Evolutionary conservation across 139 green algal genomes (phyloP), one percentile per base, ranked within the genome.

Genomic region (Picocystis salinarum): DNA sequence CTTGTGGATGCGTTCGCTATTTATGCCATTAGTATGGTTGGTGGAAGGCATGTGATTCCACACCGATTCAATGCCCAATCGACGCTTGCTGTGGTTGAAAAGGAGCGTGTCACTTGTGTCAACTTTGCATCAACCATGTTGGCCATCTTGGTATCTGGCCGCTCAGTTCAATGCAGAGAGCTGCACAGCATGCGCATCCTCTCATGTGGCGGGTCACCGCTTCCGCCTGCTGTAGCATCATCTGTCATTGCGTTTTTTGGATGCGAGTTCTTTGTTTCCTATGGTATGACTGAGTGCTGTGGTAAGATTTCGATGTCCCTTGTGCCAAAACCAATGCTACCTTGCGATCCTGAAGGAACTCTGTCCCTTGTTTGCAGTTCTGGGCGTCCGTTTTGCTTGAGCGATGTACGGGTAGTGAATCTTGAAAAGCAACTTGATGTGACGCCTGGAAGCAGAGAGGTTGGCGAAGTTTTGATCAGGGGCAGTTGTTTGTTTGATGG

Each of bases 261-360:
- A 15, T 88, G 80, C 48, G 70, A 86, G 52, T 76, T 91, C 51
- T 92, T 92, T 48, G 37, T 85, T 1, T 79, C 59, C 28, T 92
- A 90, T 49, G 79, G 79, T 52, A 93, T 93, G 82, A 93, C 80
- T n/a, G 82, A 93, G 59, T 86, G 72, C 62, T 93, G 82, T 53
- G 82, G 82, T 42, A 93, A 93, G 58, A 93, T 93, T 58, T 65
- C 47, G 36, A 92, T 93, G 80, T 81, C 64, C 40, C 72, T 93
- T 19, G 61, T 86, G 50, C 66, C 69, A 4, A 25, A 60, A 5
- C 42, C 56, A 23, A 23, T 34, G 33, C 3, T 2, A 3, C 5
- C 10, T 23, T 23, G 4, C 23, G 26, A 19, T 11, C 23, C 42
- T 11, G 13, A 20, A 6, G 7, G 12, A 11, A n/a, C 42, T 18